Base-by-base conservation (phyloP, 257 asterid species). In the Lavandula angustifolia region DNA sequence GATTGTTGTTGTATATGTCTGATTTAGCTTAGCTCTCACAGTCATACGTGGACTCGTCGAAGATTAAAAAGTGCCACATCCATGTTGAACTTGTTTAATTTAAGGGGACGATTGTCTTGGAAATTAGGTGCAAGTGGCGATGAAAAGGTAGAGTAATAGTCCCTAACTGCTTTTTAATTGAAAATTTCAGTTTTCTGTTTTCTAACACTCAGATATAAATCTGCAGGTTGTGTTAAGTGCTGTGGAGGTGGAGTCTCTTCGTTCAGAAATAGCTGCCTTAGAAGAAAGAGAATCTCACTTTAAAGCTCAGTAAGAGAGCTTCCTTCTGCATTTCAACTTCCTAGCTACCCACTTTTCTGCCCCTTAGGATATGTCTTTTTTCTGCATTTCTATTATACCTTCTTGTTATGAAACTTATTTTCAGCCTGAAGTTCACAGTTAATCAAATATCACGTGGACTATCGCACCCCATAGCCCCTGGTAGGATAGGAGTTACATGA, bases 161-260 rank as follows among this genome's bases (percentile, higher is more conserved):
- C 16, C 14, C 46, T 48, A 3, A 54, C 14, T 46, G 29, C 67
- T 31, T 17, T 12, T 67, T 14, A 41, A 34, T 54, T 68, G 60
- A 66, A 60, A 4, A 37, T 0, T 61, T 47, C 60, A 7, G 5
- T 70, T 52, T 73, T 46, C 57, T 31, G 53, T 60, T 73, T 67
- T 7, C 53, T 64, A 73, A 42, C 40, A 58, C 56, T 52, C 51
- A 32, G 31, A 29, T 41, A 56, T 8, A 64, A 17, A 7, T 44
- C 67, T 59, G 59, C 81, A 94, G 99, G 96, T 90, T 63, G 84
- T 84, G 44, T 72, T 94, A 61, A 84, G 83, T 83, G 89, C 87
- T 56, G 90, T 73, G 59, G 97, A 94, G 81, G 95, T 94, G 40
- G 96, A 80, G 73, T 89, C 99, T 73, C 96, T 94, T 47, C 95